A percentile compares a stretch with the other conserved stretches of the same genome.
Conservation (phyloP, 768 basidiomycete genomes). For the Pulveroboletus frians region DNA sequence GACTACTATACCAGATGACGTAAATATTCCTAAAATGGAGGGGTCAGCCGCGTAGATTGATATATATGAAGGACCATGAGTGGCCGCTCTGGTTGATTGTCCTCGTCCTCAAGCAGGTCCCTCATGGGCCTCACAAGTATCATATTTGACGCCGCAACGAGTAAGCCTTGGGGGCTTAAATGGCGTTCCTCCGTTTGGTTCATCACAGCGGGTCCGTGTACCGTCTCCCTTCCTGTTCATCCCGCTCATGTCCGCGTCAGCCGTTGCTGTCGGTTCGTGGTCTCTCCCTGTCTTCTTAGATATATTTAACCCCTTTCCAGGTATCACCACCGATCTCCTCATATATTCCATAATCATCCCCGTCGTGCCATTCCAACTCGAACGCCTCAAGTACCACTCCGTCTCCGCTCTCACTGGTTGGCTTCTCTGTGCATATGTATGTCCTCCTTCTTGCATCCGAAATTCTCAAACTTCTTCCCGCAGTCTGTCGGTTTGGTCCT, state of each 20-base stretch:
- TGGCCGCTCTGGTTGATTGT: no score
- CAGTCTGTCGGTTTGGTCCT: constrained; percentile 55
- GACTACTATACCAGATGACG: background rate
- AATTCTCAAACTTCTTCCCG: constrained; percentile 2
- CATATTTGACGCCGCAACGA: background rate
- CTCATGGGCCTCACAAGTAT: constrained; percentile 7
- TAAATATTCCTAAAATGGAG: background rate
- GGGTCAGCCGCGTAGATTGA: background rate
- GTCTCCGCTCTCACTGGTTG: constrained; percentile 54
- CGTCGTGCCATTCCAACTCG: constrained; percentile 59
- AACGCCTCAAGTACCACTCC: constrained; percentile 39
- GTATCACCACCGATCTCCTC: constrained; percentile 47
- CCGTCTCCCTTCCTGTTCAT: background rate
- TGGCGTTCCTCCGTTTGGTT: constrained; percentile 60
- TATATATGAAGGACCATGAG: background rate
- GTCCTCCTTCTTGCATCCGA: constrained; percentile 14
- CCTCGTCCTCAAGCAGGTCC: background rate
- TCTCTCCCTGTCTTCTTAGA: background rate
- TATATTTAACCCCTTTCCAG: constrained; percentile 13
- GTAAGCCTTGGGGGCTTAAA: constrained; percentile 40
- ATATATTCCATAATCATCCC: constrained; percentile 60
- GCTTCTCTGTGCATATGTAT: constrained; percentile 55
- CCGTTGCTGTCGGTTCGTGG: constrained; percentile 46
- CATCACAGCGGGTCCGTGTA: constrained; percentile 39
- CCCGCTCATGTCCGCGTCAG: constrained; percentile 20